These are phyloP conservation scores for Plasmopara halstedii DNA, from an alignment of 352 stramenopile genomes.

Conservation along the genomic window DNA sequence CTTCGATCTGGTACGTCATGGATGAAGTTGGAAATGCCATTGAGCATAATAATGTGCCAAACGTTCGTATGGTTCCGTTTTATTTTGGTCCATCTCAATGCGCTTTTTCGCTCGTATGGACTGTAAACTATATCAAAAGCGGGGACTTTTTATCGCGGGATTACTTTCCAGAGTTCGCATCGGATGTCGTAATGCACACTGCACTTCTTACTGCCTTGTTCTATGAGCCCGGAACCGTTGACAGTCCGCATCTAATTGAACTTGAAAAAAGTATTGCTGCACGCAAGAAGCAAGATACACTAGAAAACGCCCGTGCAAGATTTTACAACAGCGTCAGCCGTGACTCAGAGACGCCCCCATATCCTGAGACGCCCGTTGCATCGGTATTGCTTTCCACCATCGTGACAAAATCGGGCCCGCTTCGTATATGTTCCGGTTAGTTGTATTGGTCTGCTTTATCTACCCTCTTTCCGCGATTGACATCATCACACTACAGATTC, in stretches of 20 bases:
- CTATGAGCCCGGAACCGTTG: conserved; percentile 24
- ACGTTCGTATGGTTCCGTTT: conserved; percentile 45
- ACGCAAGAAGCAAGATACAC: conserved; percentile 26
- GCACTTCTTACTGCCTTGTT: conserved; percentile 34
- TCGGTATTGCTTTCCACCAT: conserved; percentile 17
- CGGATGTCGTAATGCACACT: conserved; percentile 24
- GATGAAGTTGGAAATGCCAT: conserved; percentile 50
- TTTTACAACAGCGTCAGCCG: conserved; percentile 34
- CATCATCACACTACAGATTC: conserved; percentile 18
- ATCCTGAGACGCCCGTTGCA: conserved; percentile 21
- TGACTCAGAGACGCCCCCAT: conserved; percentile 27
- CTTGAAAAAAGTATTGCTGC: conserved; percentile 18
- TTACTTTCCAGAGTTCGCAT: conserved; percentile 31
- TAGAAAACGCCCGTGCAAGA: conserved; percentile 24
- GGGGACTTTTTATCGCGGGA: conserved; percentile 41
- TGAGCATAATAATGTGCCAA: conserved; percentile 34
- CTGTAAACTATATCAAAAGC: conserved; percentile 27
- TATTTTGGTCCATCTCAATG: conserved; percentile 34
- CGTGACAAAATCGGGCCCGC: conserved; percentile 12
- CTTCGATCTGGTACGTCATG: conserved; percentile 54
- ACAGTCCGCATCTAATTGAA: conserved; percentile 23
- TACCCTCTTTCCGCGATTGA: not conserved
- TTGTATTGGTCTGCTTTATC: not conserved
- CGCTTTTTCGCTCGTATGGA: conserved; percentile 47
- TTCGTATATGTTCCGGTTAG: conserved; percentile 32